Evolutionary conservation across 306 rosid genomes (phyloP).

Genomic region (Quillaja saponaria): DNA sequence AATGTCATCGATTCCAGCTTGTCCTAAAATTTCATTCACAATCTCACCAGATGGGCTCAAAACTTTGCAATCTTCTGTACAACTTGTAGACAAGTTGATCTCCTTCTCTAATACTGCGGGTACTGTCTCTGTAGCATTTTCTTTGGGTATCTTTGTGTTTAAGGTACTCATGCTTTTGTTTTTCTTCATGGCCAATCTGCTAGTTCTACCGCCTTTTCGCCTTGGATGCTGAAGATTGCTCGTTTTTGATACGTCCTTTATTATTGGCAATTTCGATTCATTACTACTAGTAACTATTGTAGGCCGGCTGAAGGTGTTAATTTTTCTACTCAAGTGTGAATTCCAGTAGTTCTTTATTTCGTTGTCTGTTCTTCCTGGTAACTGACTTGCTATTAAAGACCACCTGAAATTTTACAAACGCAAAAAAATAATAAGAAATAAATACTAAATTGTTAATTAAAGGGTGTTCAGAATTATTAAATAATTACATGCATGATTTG

Average conservation of each 20-base stretch:
- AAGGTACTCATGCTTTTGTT: constrained; percentile 33
- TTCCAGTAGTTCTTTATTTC: constrained; percentile 96
- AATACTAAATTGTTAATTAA: background rate
- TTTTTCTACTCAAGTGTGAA: constrained; percentile 69
- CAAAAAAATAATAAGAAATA: background rate
- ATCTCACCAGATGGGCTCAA: constrained; percentile 4
- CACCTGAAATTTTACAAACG: constrained; percentile 45
- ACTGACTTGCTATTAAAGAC: constrained; percentile 80
- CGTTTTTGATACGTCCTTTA: constrained; percentile 21
- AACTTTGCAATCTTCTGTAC: constrained; percentile 3
- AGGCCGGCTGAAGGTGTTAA: constrained; percentile 40
- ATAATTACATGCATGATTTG: too few relatives aligned
- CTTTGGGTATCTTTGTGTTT: background rate
- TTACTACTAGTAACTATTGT: background rate
- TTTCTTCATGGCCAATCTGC: constrained; percentile 53
- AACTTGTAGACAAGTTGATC: background rate
- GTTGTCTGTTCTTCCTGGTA: constrained; percentile 91
- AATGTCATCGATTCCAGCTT: too few relatives aligned
- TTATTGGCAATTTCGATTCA: background rate
- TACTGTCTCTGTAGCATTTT: background rate
- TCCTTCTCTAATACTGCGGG: constrained; percentile 39
- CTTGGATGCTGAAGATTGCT: constrained; percentile 22
- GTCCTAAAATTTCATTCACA: constrained; percentile 9
- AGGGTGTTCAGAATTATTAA: too few relatives aligned
- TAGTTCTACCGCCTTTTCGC: constrained; percentile 52